Evolutionary conservation across 1,284 basidiomycete species (phyloP).

Genomic region (Marasmius oreades): DNA sequence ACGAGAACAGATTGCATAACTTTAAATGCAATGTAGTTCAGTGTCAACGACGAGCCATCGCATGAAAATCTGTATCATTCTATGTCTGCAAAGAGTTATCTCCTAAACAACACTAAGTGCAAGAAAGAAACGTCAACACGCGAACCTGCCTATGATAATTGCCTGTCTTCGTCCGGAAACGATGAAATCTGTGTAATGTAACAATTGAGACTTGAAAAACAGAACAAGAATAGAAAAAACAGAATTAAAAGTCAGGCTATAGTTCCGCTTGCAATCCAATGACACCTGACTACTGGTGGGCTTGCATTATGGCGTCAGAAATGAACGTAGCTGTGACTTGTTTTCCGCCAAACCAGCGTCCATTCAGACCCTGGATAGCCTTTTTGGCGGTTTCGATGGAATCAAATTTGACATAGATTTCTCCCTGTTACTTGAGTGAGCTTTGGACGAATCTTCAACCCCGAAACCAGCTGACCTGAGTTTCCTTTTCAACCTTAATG

Average conservation of each 20-base stretch:
- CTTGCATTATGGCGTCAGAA: constrained; percentile 90
- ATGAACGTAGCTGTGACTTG: constrained; percentile 85
- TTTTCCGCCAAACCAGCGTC: constrained; percentile 93
- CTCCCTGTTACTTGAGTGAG: constrained; percentile 62
- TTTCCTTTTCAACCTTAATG: constrained; percentile 94
- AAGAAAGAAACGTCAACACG: constrained; percentile 5
- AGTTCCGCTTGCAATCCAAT: constrained; percentile 1
- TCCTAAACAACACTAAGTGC: constrained; percentile 2
- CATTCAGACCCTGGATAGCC: constrained; percentile 87
- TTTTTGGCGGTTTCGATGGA: constrained; percentile 76
- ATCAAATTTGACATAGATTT: constrained; percentile 95
- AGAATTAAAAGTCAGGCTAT: constrained; percentile 15
- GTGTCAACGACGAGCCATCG: not conserved
- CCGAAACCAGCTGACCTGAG: constrained; percentile 58
- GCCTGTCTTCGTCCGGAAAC: constrained; percentile 1
- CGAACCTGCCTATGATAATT: constrained; percentile 6
- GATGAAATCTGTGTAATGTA: not conserved
- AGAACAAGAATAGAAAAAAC: constrained; percentile 19
- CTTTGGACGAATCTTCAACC: constrained; percentile 6
- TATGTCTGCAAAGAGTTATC: constrained; percentile 7
- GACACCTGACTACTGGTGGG: constrained; percentile 57
- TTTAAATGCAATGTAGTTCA: not conserved
- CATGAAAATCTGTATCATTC: not conserved
- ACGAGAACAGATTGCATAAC: not conserved
- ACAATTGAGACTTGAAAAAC: constrained; percentile 2